Evolutionary conservation across 176 grass and related monocot genomes (phyloP), one percentile per base, ranked within the genome.

Genomic region (Typha latifolia): DNA sequence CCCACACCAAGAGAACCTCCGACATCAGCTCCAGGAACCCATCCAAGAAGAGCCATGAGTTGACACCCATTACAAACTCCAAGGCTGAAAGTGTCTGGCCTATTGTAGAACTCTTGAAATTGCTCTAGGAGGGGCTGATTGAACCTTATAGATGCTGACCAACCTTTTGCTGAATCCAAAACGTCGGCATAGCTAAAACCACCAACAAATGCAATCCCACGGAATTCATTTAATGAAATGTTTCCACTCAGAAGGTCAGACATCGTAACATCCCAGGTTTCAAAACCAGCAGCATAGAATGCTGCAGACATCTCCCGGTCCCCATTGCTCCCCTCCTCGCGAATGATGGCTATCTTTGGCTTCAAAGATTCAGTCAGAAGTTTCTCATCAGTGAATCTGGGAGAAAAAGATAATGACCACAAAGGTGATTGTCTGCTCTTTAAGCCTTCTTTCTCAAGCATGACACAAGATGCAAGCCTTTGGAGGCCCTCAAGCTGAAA

Each of bases 11-110:
- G 74, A 31, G 84, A 78, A 51, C 80, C 80, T 47, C 83, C 85
- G 62, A 88, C 59, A 69, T 66, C 61, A 27, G 80, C 64, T 69
- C 93, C 88, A 47, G 85, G 94, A 34, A 97, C 88, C 94, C 94
- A 97, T 18, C 93, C 94, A 74, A 97, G 89, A 80, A 97, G 86
- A 69, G 94, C 88, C 93, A 97, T 92, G 48, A 92, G 83, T 69
- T 90, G 88, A 77, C 89, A 97, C 48, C 94, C 85, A 61, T 97
- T 97, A 73, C 89, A 97, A 15, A 92, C 94, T 67, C 88, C 88
- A 84, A 92, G 85, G 74, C 94, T 92, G 70, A 97, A 97, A 4
- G 94, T 92, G 77, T 92, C 83, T 29, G 66, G 69, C 62, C 85
- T 77, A 49, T 86, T 72, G 63, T 97, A 92, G 78, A 97, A 92